phyloP scores from a whole-genome alignment of 2,329 filamentous ascomycete species.

The Chalaropsis ovoidea region DNA sequence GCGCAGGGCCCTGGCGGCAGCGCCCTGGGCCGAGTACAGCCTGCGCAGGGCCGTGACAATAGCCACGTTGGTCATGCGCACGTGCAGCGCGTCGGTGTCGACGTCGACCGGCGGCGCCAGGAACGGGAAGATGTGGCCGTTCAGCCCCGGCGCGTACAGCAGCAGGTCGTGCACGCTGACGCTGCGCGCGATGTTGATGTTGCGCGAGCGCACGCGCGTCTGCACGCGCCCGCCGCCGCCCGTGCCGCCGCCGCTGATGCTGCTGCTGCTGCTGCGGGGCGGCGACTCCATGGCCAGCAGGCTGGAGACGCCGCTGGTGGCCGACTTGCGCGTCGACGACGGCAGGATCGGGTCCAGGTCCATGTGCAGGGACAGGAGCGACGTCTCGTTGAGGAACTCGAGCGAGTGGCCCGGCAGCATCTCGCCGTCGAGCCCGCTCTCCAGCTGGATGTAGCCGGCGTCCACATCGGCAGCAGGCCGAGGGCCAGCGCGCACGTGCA shows the following conservation, averaged over 20 bases:
- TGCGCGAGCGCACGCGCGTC: constrained; percentile 6
- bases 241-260: no score
- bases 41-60: constrained; percentile 17
- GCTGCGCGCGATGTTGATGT: not conserved
- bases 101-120: constrained; percentile 7
- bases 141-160: constrained; percentile 16
- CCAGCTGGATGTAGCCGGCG: not conserved
- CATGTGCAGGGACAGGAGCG: constrained; percentile 19
- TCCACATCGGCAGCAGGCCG: not conserved
- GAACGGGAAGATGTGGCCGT: constrained; percentile 18
- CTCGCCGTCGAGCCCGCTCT: constrained; percentile 1
- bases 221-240: not conserved
- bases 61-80: constrained; percentile 16
- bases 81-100: not conserved
- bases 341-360: constrained; percentile 11
- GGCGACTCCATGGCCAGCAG: not conserved
- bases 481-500: constrained; percentile 16
- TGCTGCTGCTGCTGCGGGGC: not conserved
- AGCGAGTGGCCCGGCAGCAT: constrained; percentile 11
- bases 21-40: not conserved
- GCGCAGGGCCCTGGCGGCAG: not conserved
- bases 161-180: constrained; percentile 12
- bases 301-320: not conserved
- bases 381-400: not conserved
- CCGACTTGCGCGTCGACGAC: not conserved